Evolutionary conservation across 148 eudicot species (phyloP), one percentile per base, ranked within the genome.

Genomic region (Euryodendron excelsum): DNA sequence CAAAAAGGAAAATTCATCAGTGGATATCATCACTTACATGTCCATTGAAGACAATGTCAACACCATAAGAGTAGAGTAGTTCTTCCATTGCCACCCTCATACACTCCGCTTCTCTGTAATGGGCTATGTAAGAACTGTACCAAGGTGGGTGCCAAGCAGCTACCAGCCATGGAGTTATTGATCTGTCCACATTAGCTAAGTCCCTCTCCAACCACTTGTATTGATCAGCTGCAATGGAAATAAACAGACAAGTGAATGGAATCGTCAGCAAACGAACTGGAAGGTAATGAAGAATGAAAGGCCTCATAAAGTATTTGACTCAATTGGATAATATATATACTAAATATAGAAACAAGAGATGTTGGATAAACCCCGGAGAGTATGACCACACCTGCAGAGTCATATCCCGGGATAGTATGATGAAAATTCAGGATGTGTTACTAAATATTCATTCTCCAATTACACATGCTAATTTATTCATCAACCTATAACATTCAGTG

Each of bases 91-190:
- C 92, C 25, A 93, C 92, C 86, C 82, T 88, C 99, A 96, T 96
- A 82, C 99, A 96, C 77, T 96, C 99, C 15, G 80, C 94, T 88
- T 93, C 99, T 88, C 95, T 89, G 80, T 96, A 96, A 81, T 96
- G 99, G 61, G 99, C 91, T 78, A 76, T 79, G 85, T 93, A 96
- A 48, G 88, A 83, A 75, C 86, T 88, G 83, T 93, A 96, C 99
- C 99, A 96, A n/a, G 99, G 99, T 71, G 98, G 90, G 85, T 96
- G 98, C 98, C 97, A 93, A 71, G 91, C 78, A 72, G 91, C 97
- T 60, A 96, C 84, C 78, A 96, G 81, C 99, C 99, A 96, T 69
- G 99, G 99, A 63, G 99, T 96, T 44, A 80, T 84, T 50, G 89
- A 72, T 70, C 99, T 82, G 82, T 96, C 88, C 20, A 96, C 97